A percentile compares a stretch with the other conserved stretches of the same genome.
Evolutionary conservation across 768 basidiomycete genomes (phyloP).

Genomic region (Myochromella boudieri): DNA sequence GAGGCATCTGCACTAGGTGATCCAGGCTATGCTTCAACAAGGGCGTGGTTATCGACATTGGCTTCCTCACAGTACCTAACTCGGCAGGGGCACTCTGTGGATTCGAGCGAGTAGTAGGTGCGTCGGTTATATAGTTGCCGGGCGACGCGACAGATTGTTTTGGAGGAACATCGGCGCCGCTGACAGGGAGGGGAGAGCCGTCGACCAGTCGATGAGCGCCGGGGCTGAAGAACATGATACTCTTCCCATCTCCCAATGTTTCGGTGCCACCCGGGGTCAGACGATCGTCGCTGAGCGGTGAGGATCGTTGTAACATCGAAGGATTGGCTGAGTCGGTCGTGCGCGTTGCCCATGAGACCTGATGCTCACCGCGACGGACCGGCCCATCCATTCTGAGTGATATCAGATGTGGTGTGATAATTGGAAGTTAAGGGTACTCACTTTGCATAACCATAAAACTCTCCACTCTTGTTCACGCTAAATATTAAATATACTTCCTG

Average conservation of each 20-base stretch:
- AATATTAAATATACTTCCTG: slow-evolving; percentile 89
- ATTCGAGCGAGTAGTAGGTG: slow-evolving; percentile 4
- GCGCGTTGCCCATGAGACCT: slow-evolving; percentile 59
- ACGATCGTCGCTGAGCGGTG: too few species aligned
- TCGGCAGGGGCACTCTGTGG: slow-evolving; percentile 54
- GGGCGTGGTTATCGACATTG: slow-evolving; percentile 23
- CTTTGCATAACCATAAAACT: slow-evolving; percentile 92
- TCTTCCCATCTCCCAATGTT: background rate
- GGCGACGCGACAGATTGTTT: too few species aligned
- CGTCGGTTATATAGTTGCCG: too few species aligned
- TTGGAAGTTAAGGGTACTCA: slow-evolving; percentile 29
- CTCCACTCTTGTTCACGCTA: slow-evolving; percentile 90
- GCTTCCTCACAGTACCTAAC: slow-evolving; percentile 36
- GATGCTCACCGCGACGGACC: slow-evolving; percentile 49
- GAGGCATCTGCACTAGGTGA: slow-evolving; percentile 5
- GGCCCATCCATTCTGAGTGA: slow-evolving; percentile 66
- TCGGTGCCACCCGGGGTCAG: too few species aligned
- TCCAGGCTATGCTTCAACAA: slow-evolving; percentile 33
- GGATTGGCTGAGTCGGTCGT: slow-evolving; percentile 27
- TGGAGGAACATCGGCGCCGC: background rate
- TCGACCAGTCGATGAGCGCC: slow-evolving; percentile 27
- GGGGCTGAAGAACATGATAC: background rate
- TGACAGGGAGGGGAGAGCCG: slow-evolving; percentile 39
- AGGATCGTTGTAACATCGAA: too few species aligned
- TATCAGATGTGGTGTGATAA: slow-evolving; percentile 1